phyloP scores from a whole-genome alignment of 1,284 basidiomycete species.

The Trametes pubescens region DNA sequence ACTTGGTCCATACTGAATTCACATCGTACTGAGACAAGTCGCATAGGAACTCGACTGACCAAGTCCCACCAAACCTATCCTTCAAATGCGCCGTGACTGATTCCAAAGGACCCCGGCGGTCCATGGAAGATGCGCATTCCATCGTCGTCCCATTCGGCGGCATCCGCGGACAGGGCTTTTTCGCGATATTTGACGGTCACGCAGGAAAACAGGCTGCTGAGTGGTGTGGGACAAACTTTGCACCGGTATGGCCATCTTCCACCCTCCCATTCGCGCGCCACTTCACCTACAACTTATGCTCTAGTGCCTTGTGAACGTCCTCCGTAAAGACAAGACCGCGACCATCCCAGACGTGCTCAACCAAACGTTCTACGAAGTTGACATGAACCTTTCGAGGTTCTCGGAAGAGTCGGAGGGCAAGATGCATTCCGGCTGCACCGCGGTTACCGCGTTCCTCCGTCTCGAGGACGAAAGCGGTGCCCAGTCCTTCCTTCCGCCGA shows the following conservation, averaged over 20 bases:
- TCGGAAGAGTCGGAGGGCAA: slow-evolving; percentile 87
- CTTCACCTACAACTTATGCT: slow-evolving; percentile 5
- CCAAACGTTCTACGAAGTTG: slow-evolving; percentile 92
- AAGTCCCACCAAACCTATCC: slow-evolving; percentile 53
- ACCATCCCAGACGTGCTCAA: slow-evolving; percentile 92
- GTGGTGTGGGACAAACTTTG: slow-evolving; percentile 98
- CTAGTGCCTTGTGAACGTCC: slow-evolving; percentile 41
- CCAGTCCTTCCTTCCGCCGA: slow-evolving; percentile 64
- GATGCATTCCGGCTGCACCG: slow-evolving; percentile 97
- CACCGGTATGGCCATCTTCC: slow-evolving; percentile 68
- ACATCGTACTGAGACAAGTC: not conserved
- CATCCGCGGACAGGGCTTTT: slow-evolving; percentile 95
- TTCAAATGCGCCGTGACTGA: slow-evolving; percentile 91
- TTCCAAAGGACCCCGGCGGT: slow-evolving; percentile 90
- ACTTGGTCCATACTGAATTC: not conserved
- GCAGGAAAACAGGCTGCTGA: slow-evolving; percentile 99
- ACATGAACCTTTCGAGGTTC: slow-evolving; percentile 81
- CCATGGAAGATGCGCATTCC: slow-evolving; percentile 98
- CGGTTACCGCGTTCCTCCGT: slow-evolving; percentile 97
- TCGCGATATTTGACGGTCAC: slow-evolving; percentile 98
- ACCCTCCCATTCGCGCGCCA: slow-evolving; percentile 14
- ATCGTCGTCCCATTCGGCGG: slow-evolving; percentile 95
- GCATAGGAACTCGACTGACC: slow-evolving; percentile 3
- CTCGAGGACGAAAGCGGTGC: slow-evolving; percentile 82
- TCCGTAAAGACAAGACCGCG: slow-evolving; percentile 32